Evolutionary conservation across 2,329 filamentous ascomycete species (phyloP).

Genomic region (Penicillium digitatum): DNA sequence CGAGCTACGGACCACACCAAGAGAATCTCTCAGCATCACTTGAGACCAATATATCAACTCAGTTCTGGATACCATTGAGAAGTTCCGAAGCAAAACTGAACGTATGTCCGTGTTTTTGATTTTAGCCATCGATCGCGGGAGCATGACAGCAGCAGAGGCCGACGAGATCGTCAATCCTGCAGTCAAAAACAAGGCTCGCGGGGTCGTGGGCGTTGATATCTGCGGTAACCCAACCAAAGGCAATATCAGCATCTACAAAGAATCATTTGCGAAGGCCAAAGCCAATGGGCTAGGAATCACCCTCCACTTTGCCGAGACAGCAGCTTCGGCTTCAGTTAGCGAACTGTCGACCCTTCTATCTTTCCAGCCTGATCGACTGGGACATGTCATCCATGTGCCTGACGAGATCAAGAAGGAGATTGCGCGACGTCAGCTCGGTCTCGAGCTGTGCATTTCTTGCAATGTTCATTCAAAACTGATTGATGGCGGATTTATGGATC

Average conservation of each 20-base stretch:
- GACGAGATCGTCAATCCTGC: conserved; percentile 63
- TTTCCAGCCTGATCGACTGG: conserved; percentile 65
- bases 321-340: conserved; percentile 51
- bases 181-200: conserved; percentile 48
- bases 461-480: conserved; percentile 76
- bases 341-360: conserved; percentile 64
- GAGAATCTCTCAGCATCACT: conserved; percentile 57
- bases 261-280: conserved; percentile 57
- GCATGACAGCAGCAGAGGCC: conserved; percentile 56
- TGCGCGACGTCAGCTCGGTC: conserved; percentile 52
- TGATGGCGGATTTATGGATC: conserved; percentile 59
- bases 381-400: conserved; percentile 74
- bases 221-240: conserved; percentile 70
- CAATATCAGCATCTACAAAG: conserved; percentile 57
- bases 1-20: conserved; percentile 75
- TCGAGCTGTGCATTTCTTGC: conserved; percentile 76
- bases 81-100: conserved; percentile 43
- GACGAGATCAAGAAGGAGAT: conserved; percentile 58
- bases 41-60: conserved; percentile 62
- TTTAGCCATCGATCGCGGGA: conserved; percentile 69
- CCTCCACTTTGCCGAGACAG: conserved; percentile 72
- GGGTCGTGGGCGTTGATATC: conserved; percentile 71
- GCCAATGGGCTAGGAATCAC: conserved; percentile 59
- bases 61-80: conserved; percentile 61
- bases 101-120: conserved; percentile 63